phyloP scores from a whole-genome alignment of 306 rosid genomes.

The Vigna nakashimae region DNA sequence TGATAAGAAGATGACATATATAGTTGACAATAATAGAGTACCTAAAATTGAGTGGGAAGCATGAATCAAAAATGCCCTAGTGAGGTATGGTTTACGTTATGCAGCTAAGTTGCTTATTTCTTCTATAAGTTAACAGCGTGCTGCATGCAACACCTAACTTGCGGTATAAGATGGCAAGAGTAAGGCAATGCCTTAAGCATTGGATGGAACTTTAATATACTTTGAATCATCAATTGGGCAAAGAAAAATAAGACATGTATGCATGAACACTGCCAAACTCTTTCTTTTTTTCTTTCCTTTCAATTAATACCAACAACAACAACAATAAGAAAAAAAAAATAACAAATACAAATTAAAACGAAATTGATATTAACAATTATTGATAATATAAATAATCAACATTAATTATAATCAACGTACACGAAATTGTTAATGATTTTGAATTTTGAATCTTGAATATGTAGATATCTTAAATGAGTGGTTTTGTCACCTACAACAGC shows the following conservation, averaged over 20 bases:
- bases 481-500: too few species aligned
- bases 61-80: not conserved
- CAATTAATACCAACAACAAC: not conserved
- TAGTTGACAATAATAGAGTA: constrained; percentile 38
- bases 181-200: constrained; percentile 2
- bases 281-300: not conserved
- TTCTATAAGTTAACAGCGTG: constrained; percentile 36
- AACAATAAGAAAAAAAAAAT: not conserved
- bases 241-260: not conserved
- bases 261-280: constrained; percentile 38
- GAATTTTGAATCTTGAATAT: too few species aligned
- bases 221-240: not conserved
- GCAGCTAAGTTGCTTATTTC: constrained; percentile 9
- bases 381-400: too few species aligned
- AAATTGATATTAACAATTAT: too few species aligned
- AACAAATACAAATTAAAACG: not conserved
- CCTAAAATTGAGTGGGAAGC: constrained; percentile 2
- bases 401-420: too few species aligned
- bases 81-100: constrained; percentile 16
- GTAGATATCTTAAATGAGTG: too few species aligned
- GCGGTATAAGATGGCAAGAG: constrained; percentile 32
- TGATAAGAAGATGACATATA: constrained; percentile 16
- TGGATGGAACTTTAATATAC: constrained; percentile 6
- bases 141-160: constrained; percentile 50
- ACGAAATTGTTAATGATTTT: too few species aligned